A percentile compares a stretch with the other conserved stretches of the same genome.
phyloP scores from a whole-genome alignment of 345 rosid species.

The Eucalyptus curtisii region DNA sequence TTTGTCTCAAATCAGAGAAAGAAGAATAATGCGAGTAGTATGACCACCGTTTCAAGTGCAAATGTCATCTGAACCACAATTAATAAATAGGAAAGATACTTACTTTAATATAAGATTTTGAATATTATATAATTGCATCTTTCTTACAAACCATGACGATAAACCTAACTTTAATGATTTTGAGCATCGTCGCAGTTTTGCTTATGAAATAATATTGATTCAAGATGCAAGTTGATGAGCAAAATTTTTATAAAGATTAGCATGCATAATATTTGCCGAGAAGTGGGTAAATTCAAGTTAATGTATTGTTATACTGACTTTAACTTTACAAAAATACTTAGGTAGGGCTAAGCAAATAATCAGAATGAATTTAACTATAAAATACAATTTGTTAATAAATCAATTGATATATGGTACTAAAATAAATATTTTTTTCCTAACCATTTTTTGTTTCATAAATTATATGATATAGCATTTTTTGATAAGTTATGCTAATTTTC shows the following conservation, averaged over 20 bases:
- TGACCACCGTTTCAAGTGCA: not conserved
- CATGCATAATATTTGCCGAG: not conserved
- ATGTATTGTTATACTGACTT: not conserved
- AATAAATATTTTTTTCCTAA: not conserved
- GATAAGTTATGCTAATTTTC: too few relatives aligned
- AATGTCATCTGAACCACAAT: not conserved
- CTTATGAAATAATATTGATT: not conserved
- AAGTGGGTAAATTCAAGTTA: not conserved
- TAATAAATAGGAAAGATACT: not conserved
- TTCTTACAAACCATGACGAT: not conserved
- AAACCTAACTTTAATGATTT: not conserved
- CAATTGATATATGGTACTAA: not conserved
- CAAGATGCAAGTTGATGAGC: not conserved
- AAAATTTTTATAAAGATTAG: not conserved
- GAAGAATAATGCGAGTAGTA: not conserved
- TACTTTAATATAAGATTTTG: not conserved
- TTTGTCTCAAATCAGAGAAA: not conserved
- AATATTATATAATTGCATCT: not conserved
- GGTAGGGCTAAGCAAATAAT: not conserved
- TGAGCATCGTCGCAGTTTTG: not conserved
- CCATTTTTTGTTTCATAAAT: not conserved
- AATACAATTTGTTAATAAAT: not conserved
- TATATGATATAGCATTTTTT: not conserved
- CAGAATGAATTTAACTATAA: not conserved
- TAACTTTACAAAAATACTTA: not conserved